Percentiles rank a stretch among this genome's conserved stretches.
phyloP scores from a whole-genome alignment of 257 asterid genomes.

The Prunella vulgaris region DNA sequence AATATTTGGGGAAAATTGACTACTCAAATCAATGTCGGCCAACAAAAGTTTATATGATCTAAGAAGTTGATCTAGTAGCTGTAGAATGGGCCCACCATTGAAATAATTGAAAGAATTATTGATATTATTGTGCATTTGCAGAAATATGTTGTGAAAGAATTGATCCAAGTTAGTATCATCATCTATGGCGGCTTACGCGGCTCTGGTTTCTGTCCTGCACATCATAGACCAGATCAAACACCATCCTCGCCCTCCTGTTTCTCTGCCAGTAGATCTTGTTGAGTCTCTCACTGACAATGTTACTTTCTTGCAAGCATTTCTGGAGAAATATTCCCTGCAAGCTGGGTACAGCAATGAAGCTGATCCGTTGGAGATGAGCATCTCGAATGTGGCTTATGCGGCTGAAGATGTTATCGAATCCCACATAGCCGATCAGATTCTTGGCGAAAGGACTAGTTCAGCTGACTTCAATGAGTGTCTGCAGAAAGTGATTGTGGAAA shows the following conservation, averaged over 20 bases:
- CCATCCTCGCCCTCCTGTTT: constrained; percentile 1
- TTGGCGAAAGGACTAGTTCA: not conserved
- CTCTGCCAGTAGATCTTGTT: not conserved
- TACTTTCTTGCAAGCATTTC: not conserved
- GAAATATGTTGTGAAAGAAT: no score
- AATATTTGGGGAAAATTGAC: no score
- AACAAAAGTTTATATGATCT: no score
- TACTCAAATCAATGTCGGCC: no score
- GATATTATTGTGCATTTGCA: no score
- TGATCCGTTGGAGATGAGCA: not conserved
- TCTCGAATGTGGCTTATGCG: not conserved
- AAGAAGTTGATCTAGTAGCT: no score
- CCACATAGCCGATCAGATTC: not conserved
- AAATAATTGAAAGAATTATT: no score
- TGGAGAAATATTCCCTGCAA: not conserved
- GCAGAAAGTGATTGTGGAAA: not conserved
- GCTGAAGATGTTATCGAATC: not conserved
- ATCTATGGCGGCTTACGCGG: constrained; percentile 20
- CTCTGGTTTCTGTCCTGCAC: constrained; percentile 2
- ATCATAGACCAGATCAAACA: not conserved
- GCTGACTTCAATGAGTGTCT: not conserved
- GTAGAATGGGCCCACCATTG: no score
- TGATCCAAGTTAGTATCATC: no score
- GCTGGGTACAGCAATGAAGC: not conserved
- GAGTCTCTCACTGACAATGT: not conserved